Evolutionary conservation across 768 basidiomycete genomes (phyloP).

Genomic region (Crassisporium funariophilum): DNA sequence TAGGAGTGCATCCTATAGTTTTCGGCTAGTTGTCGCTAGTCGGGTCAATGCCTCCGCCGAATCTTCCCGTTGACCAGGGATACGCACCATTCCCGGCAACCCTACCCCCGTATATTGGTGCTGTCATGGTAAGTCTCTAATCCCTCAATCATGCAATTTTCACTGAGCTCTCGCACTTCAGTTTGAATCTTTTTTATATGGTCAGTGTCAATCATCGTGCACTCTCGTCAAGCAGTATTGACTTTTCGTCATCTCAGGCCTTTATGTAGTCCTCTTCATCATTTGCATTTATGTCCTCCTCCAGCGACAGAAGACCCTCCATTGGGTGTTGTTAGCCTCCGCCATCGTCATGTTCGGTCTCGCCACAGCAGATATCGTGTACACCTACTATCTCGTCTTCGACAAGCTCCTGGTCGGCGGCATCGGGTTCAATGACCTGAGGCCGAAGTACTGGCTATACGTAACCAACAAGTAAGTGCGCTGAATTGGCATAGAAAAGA

Average conservation of each 20-base stretch:
- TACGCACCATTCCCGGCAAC: constrained; percentile 17
- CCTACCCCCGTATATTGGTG: constrained; percentile 25
- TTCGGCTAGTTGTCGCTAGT: no score
- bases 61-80: constrained; percentile 3
- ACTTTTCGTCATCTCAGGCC: constrained; percentile 24
- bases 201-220: constrained; percentile 7
- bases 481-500: not conserved
- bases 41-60: not conserved
- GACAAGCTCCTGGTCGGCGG: constrained; percentile 20
- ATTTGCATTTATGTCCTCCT: constrained; percentile 38
- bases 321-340: constrained; percentile 31
- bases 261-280: constrained; percentile 38
- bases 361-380: constrained; percentile 34
- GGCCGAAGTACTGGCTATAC: constrained; percentile 38
- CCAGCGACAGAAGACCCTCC: constrained; percentile 23
- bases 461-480: constrained; percentile 40
- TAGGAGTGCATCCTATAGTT: no score
- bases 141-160: not conserved
- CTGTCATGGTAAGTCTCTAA: constrained; percentile 21
- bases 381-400: constrained; percentile 35
- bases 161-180: not conserved
- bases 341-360: constrained; percentile 38
- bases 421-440: constrained; percentile 20
- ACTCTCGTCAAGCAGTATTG: not conserved
- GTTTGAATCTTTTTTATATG: constrained; percentile 32